A percentile compares a stretch with the other conserved stretches of the same genome.
These are phyloP conservation scores for Ceratobasidium sp. DNA, from an alignment of 1,284 basidiomycete species.

Conservation along the genomic window DNA sequence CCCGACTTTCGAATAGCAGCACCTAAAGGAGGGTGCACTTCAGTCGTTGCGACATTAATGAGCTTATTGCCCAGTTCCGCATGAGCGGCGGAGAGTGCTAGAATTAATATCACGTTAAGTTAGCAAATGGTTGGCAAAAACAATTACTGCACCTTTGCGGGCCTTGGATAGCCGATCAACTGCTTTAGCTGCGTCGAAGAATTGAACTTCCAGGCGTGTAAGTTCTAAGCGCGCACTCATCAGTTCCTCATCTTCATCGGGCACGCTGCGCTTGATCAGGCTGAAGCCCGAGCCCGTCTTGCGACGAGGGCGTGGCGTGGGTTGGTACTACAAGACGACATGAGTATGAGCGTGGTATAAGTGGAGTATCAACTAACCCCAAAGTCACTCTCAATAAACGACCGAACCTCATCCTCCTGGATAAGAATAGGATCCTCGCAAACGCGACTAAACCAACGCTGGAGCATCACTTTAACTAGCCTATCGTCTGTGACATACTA, in stretches of 20 bases:
- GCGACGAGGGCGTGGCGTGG: constrained; percentile 75
- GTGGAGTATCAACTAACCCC: constrained; percentile 60
- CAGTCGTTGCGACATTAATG: constrained; percentile 86
- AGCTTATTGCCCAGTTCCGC: constrained; percentile 90
- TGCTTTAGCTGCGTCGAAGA: constrained; percentile 87
- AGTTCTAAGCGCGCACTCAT: constrained; percentile 89
- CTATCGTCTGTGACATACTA: constrained; percentile 71
- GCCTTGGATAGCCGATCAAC: constrained; percentile 83
- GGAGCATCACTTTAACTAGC: constrained; percentile 89
- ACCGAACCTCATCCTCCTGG: constrained; percentile 88
- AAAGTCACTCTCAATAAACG: constrained; percentile 95
- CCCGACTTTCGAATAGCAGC: constrained; percentile 86
- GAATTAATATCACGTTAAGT: not conserved
- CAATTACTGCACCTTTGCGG: constrained; percentile 68
- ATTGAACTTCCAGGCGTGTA: constrained; percentile 88
- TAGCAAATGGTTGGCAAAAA: not conserved
- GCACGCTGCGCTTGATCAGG: constrained; percentile 74
- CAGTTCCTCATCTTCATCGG: constrained; percentile 85
- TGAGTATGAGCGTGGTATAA: not conserved
- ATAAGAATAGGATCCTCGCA: constrained; percentile 88
- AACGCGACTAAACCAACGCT: constrained; percentile 89
- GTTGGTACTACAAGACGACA: constrained; percentile 64
- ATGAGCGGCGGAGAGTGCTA: constrained; percentile 79
- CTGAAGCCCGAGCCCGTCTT: constrained; percentile 75
- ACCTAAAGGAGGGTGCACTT: constrained; percentile 81